A percentile compares a stretch with the other conserved stretches of the same genome.
Evolutionary conservation across 495 filamentous ascomycete genomes (phyloP).

Genomic region (Mytilinidion resinicola): DNA sequence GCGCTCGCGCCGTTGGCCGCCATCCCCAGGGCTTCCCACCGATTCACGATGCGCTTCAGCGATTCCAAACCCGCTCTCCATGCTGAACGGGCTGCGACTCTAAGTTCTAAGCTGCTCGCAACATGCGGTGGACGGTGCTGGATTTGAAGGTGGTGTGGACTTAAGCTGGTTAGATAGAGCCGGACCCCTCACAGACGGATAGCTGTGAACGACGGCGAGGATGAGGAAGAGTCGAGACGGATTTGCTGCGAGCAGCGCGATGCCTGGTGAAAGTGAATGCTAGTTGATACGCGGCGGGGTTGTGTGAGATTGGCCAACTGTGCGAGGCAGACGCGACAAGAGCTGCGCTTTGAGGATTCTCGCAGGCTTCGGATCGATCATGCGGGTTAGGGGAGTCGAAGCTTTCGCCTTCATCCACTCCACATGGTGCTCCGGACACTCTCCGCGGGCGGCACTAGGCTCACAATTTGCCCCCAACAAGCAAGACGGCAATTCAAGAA

Average conservation of each 20-base stretch:
- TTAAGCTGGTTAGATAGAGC: background rate
- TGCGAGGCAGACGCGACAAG: background rate
- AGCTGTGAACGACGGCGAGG: background rate
- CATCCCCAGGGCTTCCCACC: constrained; percentile 6
- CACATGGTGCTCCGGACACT: too few species aligned
- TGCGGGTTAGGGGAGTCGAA: constrained; percentile 5
- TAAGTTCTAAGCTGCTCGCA: background rate
- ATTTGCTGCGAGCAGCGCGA: background rate
- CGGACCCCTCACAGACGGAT: background rate
- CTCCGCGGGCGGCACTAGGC: too few species aligned
- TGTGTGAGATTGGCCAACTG: background rate
- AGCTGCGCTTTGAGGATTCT: background rate
- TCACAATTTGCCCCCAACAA: too few species aligned
- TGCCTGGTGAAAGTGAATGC: background rate
- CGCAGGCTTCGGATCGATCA: background rate
- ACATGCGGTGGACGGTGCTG: background rate
- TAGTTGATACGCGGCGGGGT: background rate
- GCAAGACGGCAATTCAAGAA: too few species aligned
- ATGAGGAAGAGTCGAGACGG: background rate
- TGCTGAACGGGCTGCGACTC: background rate
- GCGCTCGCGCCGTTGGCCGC: constrained; percentile 25
- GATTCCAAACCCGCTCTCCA: background rate
- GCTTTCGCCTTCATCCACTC: background rate
- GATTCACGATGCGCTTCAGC: background rate
- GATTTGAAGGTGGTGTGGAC: background rate